Base-by-base conservation (phyloP, 148 eudicot genomes). In the Fagopyrum homotropicum region DNA sequence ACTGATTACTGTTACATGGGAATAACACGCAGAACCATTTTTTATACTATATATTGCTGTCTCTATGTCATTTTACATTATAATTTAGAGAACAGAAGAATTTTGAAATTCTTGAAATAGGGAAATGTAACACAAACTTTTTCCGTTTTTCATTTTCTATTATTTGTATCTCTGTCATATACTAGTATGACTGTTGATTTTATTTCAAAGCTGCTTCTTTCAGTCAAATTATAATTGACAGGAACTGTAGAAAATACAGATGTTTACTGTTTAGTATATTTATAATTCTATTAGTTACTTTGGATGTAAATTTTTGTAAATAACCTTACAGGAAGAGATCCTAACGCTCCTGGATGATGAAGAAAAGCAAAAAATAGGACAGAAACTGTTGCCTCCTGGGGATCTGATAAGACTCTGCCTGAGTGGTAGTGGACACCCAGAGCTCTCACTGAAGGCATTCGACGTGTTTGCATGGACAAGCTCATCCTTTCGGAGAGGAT, bases 381-480 rank as follows among this genome's bases (percentile, higher is more conserved):
- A 82, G 3, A 77, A 79, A 49, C 89, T 95, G 77, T 91, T 95
- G 55, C 85, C 92, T 55, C 93, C 99, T n/a, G 81, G 86, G 69
- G 94, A 92, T 46, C 91, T 95, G 40, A 89, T 95, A 59, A 86
- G 85, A 70, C 73, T 88, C 72, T 95, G 99, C 88, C 88, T 95
- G 54, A 83, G 82, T 2, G 40, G 40, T 78, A 82, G 74, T 61
- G 82, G 52, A 72, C 83, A 83, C 69, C 79, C 81, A 50, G 94
- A 88, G 57, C 87, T 90, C 61, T 71, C 86, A 22, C 76, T 92
- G 73, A 77, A 77, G 78, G 97, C 88, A 69, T 90, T 95, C 30
- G 91, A 95, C 76, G 82, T 95, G 29, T 92, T 95, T 81, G 91
- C 97, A 49, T 95, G 98, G 98, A 92, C 97, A 57, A 90, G 97